Evolutionary conservation across 257 asterid genomes (phyloP).

Genomic region (Solanum chiquidenum): DNA sequence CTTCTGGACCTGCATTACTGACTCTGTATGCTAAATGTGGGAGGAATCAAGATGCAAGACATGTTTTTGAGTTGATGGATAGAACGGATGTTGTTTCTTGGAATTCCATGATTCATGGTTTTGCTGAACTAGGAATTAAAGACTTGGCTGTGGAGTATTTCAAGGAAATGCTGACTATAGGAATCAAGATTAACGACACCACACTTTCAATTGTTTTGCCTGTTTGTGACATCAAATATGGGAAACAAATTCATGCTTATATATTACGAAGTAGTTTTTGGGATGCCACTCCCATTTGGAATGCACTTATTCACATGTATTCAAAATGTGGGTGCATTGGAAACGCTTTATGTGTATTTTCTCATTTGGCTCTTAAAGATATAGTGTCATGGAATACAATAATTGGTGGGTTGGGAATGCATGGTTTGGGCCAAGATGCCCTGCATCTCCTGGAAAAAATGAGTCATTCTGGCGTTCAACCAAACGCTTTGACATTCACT

Average conservation of each 20-base stretch:
- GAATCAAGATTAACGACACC: constrained; percentile 17
- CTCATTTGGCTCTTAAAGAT: constrained; percentile 17
- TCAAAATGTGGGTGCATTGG: constrained; percentile 23
- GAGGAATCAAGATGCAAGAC: constrained; percentile 12
- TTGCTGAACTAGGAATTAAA: constrained; percentile 13
- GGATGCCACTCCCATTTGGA: constrained; percentile 9
- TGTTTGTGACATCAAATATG: constrained; percentile 16
- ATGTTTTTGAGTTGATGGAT: constrained; percentile 28
- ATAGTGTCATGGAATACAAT: constrained; percentile 39
- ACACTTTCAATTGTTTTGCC: constrained; percentile 27
- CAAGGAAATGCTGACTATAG: constrained; percentile 13
- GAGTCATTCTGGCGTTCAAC: constrained; percentile 15
- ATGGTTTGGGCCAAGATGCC: constrained; percentile 27
- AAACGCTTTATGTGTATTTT: constrained; percentile 17
- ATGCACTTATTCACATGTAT: constrained; percentile 36
- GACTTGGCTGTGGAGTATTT: constrained; percentile 14
- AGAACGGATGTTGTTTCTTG: constrained; percentile 21
- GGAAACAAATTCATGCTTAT: constrained; percentile 27
- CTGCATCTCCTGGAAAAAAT: constrained; percentile 19
- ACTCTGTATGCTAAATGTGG: constrained; percentile 21
- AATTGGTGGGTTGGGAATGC: constrained; percentile 33
- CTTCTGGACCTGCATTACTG: constrained; percentile 38
- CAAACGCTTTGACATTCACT: constrained; percentile 25
- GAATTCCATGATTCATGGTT: constrained; percentile 39
- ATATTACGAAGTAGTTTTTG: constrained; percentile 2